A percentile compares a stretch with the other conserved stretches of the same genome.
These are phyloP conservation scores for Pistacia vera DNA, from an alignment of 345 rosid genomes.

Conservation along the genomic window DNA sequence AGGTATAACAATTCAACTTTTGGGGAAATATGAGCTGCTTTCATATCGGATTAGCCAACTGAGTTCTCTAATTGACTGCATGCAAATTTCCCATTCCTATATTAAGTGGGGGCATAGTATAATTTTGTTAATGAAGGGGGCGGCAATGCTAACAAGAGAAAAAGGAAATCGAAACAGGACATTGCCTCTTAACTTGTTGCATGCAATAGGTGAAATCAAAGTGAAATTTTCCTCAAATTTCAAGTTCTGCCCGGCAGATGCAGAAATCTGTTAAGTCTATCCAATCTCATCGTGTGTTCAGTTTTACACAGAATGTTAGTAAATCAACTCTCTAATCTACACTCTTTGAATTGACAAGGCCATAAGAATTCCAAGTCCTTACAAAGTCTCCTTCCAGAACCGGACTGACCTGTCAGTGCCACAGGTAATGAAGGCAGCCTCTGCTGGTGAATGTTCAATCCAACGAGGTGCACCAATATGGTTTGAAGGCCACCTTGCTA, in stretches of 20 bases:
- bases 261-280: not conserved
- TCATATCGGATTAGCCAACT: no score
- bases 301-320: not conserved
- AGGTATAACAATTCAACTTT: no score
- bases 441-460: slow-evolving; percentile 80
- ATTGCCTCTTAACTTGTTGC: no score
- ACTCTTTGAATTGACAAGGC: not conserved
- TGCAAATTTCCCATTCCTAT: no score
- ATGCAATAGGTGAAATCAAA: no score
- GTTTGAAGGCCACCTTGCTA: slow-evolving; percentile 77
- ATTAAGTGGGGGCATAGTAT: no score
- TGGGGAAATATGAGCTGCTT: no score
- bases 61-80: no score
- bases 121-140: no score
- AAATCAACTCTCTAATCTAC: not conserved
- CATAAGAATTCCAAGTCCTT: not conserved
- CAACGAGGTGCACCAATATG: slow-evolving; percentile 78
- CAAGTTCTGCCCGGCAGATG: not conserved
- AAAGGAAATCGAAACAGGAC: no score
- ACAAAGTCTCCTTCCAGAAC: slow-evolving; percentile 56
- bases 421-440: slow-evolving; percentile 61
- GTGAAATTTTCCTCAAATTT: no score
- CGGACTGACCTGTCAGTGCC: slow-evolving; percentile 66
- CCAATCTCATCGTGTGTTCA: not conserved
- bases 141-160: no score